Base-by-base conservation (phyloP, 768 basidiomycete genomes). In the Suillus occidentalis region DNA sequence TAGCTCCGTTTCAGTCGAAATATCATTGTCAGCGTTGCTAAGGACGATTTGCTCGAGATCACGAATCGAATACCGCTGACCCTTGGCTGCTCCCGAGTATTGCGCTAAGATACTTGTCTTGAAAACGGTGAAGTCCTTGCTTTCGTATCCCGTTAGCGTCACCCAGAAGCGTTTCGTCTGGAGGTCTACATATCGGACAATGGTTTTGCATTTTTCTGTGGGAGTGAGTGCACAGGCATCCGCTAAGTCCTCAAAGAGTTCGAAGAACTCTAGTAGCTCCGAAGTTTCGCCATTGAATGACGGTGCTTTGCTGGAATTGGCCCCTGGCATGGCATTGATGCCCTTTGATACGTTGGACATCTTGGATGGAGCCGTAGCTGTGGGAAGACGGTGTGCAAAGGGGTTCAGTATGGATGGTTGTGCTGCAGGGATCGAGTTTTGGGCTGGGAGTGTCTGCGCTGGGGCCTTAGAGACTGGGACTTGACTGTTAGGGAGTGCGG, bases 131-230 rank as follows among this genome's bases (percentile, higher is more conserved):
- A 55, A 66, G 20, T 63, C 52, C 13, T 57, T 50, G 8, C 20
- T 52, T 10, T 60, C 59, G 13, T 63, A 66, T 0, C 66, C 63
- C 2, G 34, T 16, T 0, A 66, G 59, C 10, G 34, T 63, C 0
- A 66, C 50, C 52, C 66, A 66, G 22, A 66, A 66, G 6, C 6
- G 31, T 43, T 66, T 66, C 0, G 40, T 63, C 10, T 10, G 10
- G 7, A 42, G 40, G 36, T 66, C 52, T 2, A 66, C 31, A 9
- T 66, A 66, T 4, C 22, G 14, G 0, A 66, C n/a, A 6, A 66
- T 20, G 2, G 39, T 1, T 8, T 61, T 66, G 63, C 63, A 66
- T 34, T 66, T 63, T 2, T 66, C 31, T 2, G 42, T 25, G 10
- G 45, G 6, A 0, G 58, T 53, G 4, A 66, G 59, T 6, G 42